These are phyloP conservation scores for Pistacia atlantica DNA, from an alignment of 345 rosid genomes.

Conservation along the genomic window DNA sequence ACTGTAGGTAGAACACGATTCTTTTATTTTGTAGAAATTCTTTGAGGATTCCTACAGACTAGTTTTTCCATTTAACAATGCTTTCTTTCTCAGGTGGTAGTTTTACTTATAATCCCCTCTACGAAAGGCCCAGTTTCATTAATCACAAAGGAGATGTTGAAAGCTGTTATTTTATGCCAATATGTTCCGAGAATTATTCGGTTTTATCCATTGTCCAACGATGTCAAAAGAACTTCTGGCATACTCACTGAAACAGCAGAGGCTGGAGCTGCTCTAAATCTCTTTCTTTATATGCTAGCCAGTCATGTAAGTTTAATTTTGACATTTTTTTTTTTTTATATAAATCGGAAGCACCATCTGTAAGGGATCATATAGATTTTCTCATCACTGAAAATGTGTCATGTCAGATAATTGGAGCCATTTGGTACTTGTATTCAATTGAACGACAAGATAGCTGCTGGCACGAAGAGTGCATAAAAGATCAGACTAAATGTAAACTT, in stretches of 20 bases:
- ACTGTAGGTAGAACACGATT: too few species aligned
- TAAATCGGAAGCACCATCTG: not conserved
- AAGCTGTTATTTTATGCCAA: constrained; percentile 43
- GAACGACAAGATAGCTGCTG: constrained; percentile 67
- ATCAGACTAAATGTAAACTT: not conserved
- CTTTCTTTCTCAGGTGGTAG: constrained; percentile 41
- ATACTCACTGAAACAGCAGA: constrained; percentile 71
- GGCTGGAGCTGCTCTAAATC: constrained; percentile 87
- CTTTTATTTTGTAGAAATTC: too few species aligned
- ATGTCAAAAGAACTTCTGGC: constrained; percentile 70
- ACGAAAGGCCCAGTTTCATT: constrained; percentile 40
- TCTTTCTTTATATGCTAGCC: constrained; percentile 80
- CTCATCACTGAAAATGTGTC: constrained; percentile 21
- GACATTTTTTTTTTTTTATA: not conserved
- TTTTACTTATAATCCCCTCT: constrained; percentile 41
- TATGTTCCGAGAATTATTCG: constrained; percentile 62
- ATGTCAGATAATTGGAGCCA: constrained; percentile 66
- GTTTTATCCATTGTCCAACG: constrained; percentile 54
- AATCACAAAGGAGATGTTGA: constrained; percentile 53
- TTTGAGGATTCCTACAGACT: not conserved
- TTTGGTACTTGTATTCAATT: constrained; percentile 76
- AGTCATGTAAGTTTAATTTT: constrained; percentile 73
- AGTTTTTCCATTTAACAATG: not conserved
- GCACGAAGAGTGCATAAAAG: constrained; percentile 29
- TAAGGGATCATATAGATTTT: not conserved